Conservation (phyloP, 805 yeast species). For the Suhomyces sp. region DNA sequence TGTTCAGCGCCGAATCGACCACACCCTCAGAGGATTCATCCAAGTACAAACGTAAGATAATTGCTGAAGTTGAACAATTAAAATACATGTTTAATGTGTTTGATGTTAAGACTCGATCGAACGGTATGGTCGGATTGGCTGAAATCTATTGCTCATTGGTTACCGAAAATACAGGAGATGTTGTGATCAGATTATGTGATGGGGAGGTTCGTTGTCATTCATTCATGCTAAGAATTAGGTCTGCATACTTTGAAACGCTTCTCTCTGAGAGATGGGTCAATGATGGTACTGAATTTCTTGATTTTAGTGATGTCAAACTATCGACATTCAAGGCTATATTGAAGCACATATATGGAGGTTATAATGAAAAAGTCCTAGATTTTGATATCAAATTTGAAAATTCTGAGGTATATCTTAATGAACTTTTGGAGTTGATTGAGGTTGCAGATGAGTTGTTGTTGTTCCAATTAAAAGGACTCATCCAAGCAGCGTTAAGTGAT, state of each 20-base stretch:
- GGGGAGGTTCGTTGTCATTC: conserved; percentile 50
- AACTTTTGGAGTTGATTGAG: conserved; percentile 57
- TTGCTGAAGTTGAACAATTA: conserved; percentile 11
- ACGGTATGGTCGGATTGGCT: not conserved
- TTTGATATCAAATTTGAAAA: conserved; percentile 18
- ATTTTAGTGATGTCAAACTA: conserved; percentile 43
- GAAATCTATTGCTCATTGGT: not conserved
- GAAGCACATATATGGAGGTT: conserved; percentile 57
- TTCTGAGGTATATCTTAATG: conserved; percentile 49
- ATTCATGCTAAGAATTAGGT: conserved; percentile 52
- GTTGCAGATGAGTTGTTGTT: conserved; percentile 63
- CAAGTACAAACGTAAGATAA: conserved; percentile 1
- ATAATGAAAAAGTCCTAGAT: conserved; percentile 41
- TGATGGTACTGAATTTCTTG: conserved; percentile 24
- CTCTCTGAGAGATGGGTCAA: conserved; percentile 56
- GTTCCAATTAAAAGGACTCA: conserved; percentile 54
- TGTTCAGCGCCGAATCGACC: not conserved
- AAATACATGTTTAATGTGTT: conserved; percentile 8
- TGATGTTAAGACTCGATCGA: conserved; percentile 1
- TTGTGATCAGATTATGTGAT: conserved; percentile 46
- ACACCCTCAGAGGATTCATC: not conserved
- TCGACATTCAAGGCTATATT: conserved; percentile 50
- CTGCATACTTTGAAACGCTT: conserved; percentile 61
- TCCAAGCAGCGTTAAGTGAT: conserved; percentile 61
- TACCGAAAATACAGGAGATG: conserved; percentile 33